phyloP scores from a whole-genome alignment of 257 asterid genomes.

The Knoxia roxburghii region DNA sequence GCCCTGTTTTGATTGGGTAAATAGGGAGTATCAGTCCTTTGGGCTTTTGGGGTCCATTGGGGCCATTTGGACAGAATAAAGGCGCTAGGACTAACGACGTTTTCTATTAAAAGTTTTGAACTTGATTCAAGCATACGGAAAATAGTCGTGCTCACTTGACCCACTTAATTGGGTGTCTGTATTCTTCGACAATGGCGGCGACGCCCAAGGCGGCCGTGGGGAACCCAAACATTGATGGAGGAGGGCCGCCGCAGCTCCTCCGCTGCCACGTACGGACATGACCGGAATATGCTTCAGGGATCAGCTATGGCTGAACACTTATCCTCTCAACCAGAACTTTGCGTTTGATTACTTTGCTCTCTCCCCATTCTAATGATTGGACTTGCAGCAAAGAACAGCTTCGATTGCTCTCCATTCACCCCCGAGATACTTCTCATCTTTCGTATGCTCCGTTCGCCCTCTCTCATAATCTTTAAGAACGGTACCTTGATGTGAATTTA shows the following conservation, averaged over 20 bases:
- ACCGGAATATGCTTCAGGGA: constrained; percentile 84
- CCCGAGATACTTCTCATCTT: constrained; percentile 76
- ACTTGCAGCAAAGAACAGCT: constrained; percentile 85
- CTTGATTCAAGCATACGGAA: no score
- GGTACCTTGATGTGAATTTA: background rate
- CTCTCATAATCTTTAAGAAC: no score
- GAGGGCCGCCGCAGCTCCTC: constrained; percentile 34
- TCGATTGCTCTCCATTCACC: constrained; percentile 69
- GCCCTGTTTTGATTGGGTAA: no score
- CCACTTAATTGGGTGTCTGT: no score
- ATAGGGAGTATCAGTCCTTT: no score
- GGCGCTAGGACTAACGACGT: no score
- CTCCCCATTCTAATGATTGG: constrained; percentile 83
- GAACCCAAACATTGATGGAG: constrained; percentile 43
- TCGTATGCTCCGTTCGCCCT: constrained; percentile 37
- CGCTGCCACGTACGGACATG: constrained; percentile 88
- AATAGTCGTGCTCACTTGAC: no score
- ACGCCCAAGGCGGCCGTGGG: constrained; percentile 52
- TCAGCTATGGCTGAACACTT: constrained; percentile 89
- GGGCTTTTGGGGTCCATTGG: no score
- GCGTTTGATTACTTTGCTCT: constrained; percentile 96
- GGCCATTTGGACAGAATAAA: no score
- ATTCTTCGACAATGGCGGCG: constrained; percentile 73
- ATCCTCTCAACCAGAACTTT: constrained; percentile 81
- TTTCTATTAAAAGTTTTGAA: no score